These are phyloP conservation scores for Vitis hybrid DNA, from an alignment of 177 flowering plant genomes.

Conservation along the genomic window DNA sequence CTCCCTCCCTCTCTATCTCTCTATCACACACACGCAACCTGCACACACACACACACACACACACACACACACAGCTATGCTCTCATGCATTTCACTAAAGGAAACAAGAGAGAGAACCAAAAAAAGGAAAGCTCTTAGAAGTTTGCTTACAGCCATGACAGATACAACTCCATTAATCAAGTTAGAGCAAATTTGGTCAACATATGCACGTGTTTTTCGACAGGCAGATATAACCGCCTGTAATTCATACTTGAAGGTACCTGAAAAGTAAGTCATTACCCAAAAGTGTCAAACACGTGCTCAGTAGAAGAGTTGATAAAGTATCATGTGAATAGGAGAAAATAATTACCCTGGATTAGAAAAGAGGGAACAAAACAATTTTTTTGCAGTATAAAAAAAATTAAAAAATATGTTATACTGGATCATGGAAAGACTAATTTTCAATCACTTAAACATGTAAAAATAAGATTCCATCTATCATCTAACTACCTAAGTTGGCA, in stretches of 20 bases:
- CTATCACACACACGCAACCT: too few relatives aligned
- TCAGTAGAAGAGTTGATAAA: background rate
- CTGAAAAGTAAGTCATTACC: conserved; percentile 37
- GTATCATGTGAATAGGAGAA: background rate
- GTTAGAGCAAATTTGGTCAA: conserved; percentile 47
- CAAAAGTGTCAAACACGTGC: conserved; percentile 5
- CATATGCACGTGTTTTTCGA: conserved; percentile 59
- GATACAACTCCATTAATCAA: conserved; percentile 46
- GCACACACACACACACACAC: too few relatives aligned
- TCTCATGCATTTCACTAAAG: too few relatives aligned
- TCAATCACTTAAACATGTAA: too few relatives aligned
- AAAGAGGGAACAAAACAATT: background rate
- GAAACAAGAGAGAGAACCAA: background rate
- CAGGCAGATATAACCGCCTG: conserved; percentile 71
- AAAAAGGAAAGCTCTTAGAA: background rate
- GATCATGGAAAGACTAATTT: too few relatives aligned
- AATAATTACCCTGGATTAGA: background rate
- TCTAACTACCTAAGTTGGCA: background rate
- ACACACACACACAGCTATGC: too few relatives aligned
- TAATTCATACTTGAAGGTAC: conserved; percentile 60
- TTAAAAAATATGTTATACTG: too few relatives aligned
- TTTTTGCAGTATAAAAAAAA: too few relatives aligned
- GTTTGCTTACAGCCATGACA: conserved; percentile 28
- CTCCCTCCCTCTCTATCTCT: too few relatives aligned
- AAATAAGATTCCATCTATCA: too few relatives aligned